These are phyloP conservation scores for Aspergillus campestris DNA, from an alignment of 495 filamentous ascomycete species.

Conservation along the genomic window DNA sequence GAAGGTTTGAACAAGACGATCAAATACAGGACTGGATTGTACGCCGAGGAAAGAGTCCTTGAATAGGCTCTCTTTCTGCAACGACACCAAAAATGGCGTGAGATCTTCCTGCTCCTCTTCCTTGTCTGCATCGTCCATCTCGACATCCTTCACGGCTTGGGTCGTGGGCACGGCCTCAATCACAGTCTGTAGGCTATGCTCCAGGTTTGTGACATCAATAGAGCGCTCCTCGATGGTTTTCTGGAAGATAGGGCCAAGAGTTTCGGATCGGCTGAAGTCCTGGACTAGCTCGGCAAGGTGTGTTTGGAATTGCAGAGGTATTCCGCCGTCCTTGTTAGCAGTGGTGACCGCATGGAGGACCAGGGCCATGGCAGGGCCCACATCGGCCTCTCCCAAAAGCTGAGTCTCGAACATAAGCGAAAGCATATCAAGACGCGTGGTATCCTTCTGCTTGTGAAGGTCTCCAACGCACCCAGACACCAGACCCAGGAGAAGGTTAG, in stretches of 20 bases:
- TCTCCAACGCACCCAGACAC: slow-evolving; percentile 57
- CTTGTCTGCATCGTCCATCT: slow-evolving; percentile 38
- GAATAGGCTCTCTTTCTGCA: slow-evolving; percentile 20
- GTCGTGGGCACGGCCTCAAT: slow-evolving; percentile 41
- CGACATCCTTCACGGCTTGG: slow-evolving; percentile 40
- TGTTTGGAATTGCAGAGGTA: slow-evolving; percentile 46
- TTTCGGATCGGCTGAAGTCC: slow-evolving; percentile 44
- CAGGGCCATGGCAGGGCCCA: slow-evolving; percentile 51
- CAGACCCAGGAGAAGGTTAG: slow-evolving; percentile 65
- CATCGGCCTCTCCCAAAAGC: slow-evolving; percentile 53
- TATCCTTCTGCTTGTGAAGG: slow-evolving; percentile 52
- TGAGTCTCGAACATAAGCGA: slow-evolving; percentile 52
- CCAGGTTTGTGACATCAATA: slow-evolving; percentile 58
- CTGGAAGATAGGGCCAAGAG: slow-evolving; percentile 49
- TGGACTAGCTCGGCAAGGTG: slow-evolving; percentile 56
- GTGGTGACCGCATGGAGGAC: slow-evolving; percentile 41
- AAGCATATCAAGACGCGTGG: slow-evolving; percentile 46
- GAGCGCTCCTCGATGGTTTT: slow-evolving; percentile 50
- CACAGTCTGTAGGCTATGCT: slow-evolving; percentile 59
- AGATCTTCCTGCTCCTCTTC: slow-evolving; percentile 31
- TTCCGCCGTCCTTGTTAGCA: slow-evolving; percentile 24
- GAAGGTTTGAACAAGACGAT: slow-evolving; percentile 57
- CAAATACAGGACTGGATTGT: slow-evolving; percentile 32
- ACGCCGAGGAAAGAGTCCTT: slow-evolving; percentile 28
- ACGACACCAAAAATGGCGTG: slow-evolving; percentile 26